A percentile compares a stretch with the other conserved stretches of the same genome.
Conservation (phyloP, 768 basidiomycete genomes). For the Boletus insuetus region DNA sequence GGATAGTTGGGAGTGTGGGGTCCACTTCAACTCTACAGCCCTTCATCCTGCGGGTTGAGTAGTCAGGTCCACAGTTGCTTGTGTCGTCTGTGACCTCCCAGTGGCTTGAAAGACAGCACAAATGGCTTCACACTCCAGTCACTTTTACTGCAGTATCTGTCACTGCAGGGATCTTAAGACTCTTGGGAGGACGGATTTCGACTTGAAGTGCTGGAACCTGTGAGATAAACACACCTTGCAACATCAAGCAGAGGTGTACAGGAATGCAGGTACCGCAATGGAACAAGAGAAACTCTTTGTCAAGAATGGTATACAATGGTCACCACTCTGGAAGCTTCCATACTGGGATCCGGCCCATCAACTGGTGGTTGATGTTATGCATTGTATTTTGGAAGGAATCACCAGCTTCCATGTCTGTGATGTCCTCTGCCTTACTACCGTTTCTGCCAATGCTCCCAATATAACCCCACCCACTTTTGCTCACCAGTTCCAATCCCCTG, state of each 20-base stretch:
- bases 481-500: too few relatives aligned
- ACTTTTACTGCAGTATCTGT: constrained; percentile 2
- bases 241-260: not conserved
- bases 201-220: not conserved
- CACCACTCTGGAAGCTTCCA: not conserved
- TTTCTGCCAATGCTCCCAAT: too few relatives aligned
- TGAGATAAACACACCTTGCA: not conserved
- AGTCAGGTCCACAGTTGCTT: not conserved
- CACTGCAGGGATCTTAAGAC: not conserved
- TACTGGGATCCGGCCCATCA: too few relatives aligned
- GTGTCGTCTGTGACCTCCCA: constrained; percentile 1
- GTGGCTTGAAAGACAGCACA: not conserved
- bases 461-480: too few relatives aligned
- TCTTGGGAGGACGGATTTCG: not conserved
- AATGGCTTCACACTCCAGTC: not conserved
- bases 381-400: too few relatives aligned
- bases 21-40: not conserved
- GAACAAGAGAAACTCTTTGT: constrained; percentile 7
- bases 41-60: not conserved
- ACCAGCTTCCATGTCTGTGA: too few relatives aligned
- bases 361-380: too few relatives aligned
- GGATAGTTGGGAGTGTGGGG: not conserved
- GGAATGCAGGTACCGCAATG: not conserved
- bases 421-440: too few relatives aligned
- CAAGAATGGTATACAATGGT: not conserved